Conservation (phyloP, 129 eudicot genomes). For the Silybum marianum region DNA sequence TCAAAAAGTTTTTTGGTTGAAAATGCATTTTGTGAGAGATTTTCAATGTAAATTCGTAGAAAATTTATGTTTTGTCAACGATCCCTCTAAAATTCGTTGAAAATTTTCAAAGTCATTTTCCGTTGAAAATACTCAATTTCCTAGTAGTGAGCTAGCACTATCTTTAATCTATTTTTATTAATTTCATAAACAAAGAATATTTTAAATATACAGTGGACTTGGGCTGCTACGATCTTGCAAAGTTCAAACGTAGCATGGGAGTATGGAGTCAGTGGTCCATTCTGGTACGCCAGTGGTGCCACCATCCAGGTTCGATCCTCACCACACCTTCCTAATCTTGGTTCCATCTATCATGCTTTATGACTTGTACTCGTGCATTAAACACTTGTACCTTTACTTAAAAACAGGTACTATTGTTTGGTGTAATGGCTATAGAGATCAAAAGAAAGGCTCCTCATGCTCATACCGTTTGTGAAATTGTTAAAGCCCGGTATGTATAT, state of each 20-base stretch:
- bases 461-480: conserved; percentile 97
- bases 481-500: conserved; percentile 78
- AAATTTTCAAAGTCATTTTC: too few species aligned
- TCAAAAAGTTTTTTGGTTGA: too few species aligned
- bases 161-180: neutral
- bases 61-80: too few species aligned
- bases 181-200: neutral
- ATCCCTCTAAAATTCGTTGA: too few species aligned
- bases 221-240: conserved; percentile 99
- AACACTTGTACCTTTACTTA: conserved; percentile 2
- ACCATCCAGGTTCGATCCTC: conserved; percentile 67
- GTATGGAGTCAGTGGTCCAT: conserved; percentile 96
- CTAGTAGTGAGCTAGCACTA: too few species aligned
- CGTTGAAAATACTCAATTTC: too few species aligned
- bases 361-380: conserved; percentile 6
- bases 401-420: conserved; percentile 82
- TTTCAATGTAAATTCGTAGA: too few species aligned
- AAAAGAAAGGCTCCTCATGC: conserved; percentile 98
- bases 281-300: conserved; percentile 99
- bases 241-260: conserved; percentile 98
- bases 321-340: neutral
- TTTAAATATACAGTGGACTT: conserved; percentile 70
- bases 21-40: too few species aligned
- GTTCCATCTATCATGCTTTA: conserved; percentile 3
- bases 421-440: conserved; percentile 96